Evolutionary conservation across 768 basidiomycete genomes (phyloP), one percentile per base, ranked within the genome.

Genomic region (Pulveroboletus frians): DNA sequence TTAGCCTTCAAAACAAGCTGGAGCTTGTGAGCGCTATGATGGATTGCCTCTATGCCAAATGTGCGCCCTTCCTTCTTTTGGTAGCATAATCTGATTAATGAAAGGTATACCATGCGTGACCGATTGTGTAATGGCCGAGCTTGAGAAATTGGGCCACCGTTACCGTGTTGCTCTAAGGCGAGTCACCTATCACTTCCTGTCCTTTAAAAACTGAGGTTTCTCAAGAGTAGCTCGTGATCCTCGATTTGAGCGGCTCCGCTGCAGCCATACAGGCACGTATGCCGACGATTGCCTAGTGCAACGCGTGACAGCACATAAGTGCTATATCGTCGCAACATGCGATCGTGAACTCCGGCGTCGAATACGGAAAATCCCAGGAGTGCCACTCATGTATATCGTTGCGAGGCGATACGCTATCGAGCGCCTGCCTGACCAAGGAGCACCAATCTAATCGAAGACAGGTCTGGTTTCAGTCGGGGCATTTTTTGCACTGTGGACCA

Each of bases 271-370:
- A 4, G 96, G 96, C 18, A 96, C 93, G n/a, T 99, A 99, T 63
- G 96, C 96, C 17, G 96, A 99, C 66, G 96, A 99, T 74, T 99
- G 96, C 66, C 79, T 99, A 18, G 89, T 99, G 15, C 91, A 98
- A 64, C 86, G 96, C 29, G 92, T 97, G 9, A 91, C 89, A 3
- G 81, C 93, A 8, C 92, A 94, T 72, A 89, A 91, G 65, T 97
- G 94, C 69, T 98, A 90, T 69, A 85, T 99, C 55, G 94, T 99
- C 37, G 96, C 96, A 5, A 97, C 96, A 20, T 98, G 95, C 63
- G 96, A 99, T 77, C 77, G 94, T 50, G 94, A 97, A 62, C 79
- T 99, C 27, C 81, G 96, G 27, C 75, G 92, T 40, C 79, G 96
- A 46, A 86, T 99, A 71, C 81, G 96, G 36, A 92, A 96, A 69